Evolutionary conservation across 495 filamentous ascomycete genomes (phyloP), one percentile per base, ranked within the genome.

Genomic region (Sordaria brevicollis): DNA sequence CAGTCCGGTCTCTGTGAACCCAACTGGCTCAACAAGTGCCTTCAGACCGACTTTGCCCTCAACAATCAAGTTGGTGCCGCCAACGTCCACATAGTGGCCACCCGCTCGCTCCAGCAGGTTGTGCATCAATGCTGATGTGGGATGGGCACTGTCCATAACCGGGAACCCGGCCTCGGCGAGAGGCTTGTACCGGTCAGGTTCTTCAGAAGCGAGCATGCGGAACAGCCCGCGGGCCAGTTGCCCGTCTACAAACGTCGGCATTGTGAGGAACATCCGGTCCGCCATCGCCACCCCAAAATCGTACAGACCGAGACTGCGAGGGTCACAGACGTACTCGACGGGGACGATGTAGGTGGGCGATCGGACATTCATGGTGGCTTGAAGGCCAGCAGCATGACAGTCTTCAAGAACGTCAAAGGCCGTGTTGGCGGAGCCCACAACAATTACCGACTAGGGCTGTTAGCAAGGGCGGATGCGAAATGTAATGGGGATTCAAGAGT

Each of bases 261-360:
- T 7, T 0, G 74, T 75, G 33, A 74, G 67, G 15, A 74, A n/a
- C 11, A 67, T 33, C 10, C 68, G 65, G 71, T 79, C 79, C 25
- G 70, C 73, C 3, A 67, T 35, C 0, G 69, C 71, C 6, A 70
- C 35, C 25, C 68, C 71, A 19, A 71, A 31, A 66, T 77, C 73
- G 69, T 77, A 79, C 5, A 39, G 13, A 13, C 75, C 75, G 17
- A 77, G 19, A 9, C 66, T 68, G n/a, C 34, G 71, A 11, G 69
- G 69, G 65, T 77, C 54, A 34, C 71, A 41, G 13, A 70, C 34
- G 67, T 80, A 74, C 0, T 69, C 66, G 10, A 69, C 17, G 17
- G 78, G 81, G 11, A 83, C 15, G 19, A 83, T 71, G 67, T 81
- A 78, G 15, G 79, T 80, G 3, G 76, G 77, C 3, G 78, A 79